Evolutionary conservation across 192 early-diverging fungal genomes (phyloP).

Genomic region (Backusella morwellensis): DNA sequence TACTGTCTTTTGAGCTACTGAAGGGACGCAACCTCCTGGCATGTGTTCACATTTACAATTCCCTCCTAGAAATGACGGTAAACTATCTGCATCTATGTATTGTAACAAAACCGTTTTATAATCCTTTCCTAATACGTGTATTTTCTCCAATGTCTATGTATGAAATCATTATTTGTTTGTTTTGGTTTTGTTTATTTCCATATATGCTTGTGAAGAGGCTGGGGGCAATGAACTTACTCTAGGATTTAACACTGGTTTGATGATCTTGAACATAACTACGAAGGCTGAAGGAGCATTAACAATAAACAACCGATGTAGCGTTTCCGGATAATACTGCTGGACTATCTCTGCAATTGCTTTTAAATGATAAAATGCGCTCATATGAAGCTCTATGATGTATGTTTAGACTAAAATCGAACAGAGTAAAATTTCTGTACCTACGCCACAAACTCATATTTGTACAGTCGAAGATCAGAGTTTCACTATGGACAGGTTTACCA

Average conservation of each 20-base stretch:
- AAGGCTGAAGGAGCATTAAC: constrained; percentile 93
- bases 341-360: constrained; percentile 76
- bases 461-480: constrained; percentile 86
- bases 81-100: constrained; percentile 60
- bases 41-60: constrained; percentile 69
- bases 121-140: constrained; percentile 63
- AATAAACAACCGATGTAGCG: constrained; percentile 83
- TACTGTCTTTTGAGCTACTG: not conserved
- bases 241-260: constrained; percentile 71
- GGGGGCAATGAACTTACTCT: constrained; percentile 34
- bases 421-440: constrained; percentile 31
- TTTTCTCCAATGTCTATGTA: constrained; percentile 48
- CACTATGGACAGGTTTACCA: constrained; percentile 65
- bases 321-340: constrained; percentile 92
- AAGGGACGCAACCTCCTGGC: constrained; percentile 55
- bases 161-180: not conserved
- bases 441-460: constrained; percentile 75
- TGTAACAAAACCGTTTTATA: constrained; percentile 54
- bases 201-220: not conserved
- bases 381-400: constrained; percentile 42
- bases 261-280: constrained; percentile 67
- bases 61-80: constrained; percentile 70
- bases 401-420: not conserved
- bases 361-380: constrained; percentile 61
- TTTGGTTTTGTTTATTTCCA: not conserved